Evolutionary conservation across 2,329 filamentous ascomycete species (phyloP), one percentile per base, ranked within the genome.

Genomic region (Hymenoscyphus repandus): DNA sequence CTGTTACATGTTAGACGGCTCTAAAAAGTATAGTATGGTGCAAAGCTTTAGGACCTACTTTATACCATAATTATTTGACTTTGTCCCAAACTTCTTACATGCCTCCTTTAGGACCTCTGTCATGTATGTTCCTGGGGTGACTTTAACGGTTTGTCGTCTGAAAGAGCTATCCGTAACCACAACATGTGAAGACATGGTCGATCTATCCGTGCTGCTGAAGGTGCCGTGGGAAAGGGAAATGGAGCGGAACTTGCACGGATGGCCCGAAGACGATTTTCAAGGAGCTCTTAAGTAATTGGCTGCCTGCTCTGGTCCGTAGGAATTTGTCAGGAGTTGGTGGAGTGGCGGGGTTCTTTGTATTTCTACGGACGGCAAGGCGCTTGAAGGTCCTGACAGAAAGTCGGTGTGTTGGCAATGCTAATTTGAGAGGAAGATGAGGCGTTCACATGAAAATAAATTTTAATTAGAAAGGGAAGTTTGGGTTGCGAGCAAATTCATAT

Each of bases 41-140:
- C 31, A 5, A 5, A n/a, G 20, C 2, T 47, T 9, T 40, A 11
- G 7, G 5, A 50, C 73, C 61, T 72, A 92, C 87, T 95, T 97
- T 52, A 99, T 72, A 18, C 85, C 79, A 70, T 88, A 93, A 56
- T 86, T 85, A 58, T 85, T 83, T 31, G 85, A 75, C n/a, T 62
- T 62, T 5, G 62, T 36, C 2, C 58, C 57, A 60, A 96, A 80
- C 72, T 92, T 95, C 60, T 76, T 76, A 68, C 92, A 97, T 41
- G 92, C 92, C 69, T 97, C 87, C 55, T 89, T 81, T 15, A 96
- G 76, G 1, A 99, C 80, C 65, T 96, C 91, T 51, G 86, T 86
- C 60, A 99, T 73, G 62, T 89, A 86, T 57, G 85, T 96, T 50
- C 79, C 78, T 0, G 90, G 90, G 0, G 78, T 86, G 50, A 93